A percentile compares a stretch with the other conserved stretches of the same genome.
Conservation (phyloP, 805 yeast species). For the Priceomyces castillae region DNA sequence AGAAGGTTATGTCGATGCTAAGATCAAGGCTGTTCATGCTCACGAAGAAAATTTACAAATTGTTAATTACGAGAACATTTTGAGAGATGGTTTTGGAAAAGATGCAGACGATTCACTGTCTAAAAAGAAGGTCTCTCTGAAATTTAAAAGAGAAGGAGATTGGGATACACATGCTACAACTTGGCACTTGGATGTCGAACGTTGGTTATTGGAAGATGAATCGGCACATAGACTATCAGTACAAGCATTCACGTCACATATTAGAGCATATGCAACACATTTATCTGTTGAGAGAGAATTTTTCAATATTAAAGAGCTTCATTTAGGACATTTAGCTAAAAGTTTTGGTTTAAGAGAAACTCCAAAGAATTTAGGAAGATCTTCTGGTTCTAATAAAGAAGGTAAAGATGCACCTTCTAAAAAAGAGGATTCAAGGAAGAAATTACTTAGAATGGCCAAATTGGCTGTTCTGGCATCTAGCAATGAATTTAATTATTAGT, state of each 20-base stretch:
- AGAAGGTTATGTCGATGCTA: constrained; percentile 71
- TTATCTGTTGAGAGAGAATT: constrained; percentile 71
- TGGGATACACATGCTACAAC: constrained; percentile 98
- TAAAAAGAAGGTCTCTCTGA: constrained; percentile 29
- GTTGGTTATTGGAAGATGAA: constrained; percentile 76
- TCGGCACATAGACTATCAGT: constrained; percentile 63
- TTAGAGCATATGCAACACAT: constrained; percentile 96
- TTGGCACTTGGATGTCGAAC: constrained; percentile 88
- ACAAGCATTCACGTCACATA: constrained; percentile 81
- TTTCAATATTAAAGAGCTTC: constrained; percentile 80
- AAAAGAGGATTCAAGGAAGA: constrained; percentile 68
- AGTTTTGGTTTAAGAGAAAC: constrained; percentile 93
- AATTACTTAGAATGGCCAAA: constrained; percentile 74
- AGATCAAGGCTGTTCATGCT: constrained; percentile 38
- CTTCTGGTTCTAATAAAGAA: constrained; percentile 30
- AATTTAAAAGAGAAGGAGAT: constrained; percentile 35
- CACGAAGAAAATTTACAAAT: constrained; percentile 32
- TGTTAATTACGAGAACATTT: constrained; percentile 31
- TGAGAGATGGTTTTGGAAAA: constrained; percentile 36
- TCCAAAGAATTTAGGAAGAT: constrained; percentile 72
- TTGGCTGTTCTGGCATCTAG: constrained; percentile 60
- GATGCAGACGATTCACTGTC: constrained; percentile 36
- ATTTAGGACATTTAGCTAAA: constrained; percentile 94
- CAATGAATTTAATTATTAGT: constrained; percentile 70
- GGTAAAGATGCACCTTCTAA: constrained; percentile 30